Percentiles rank a stretch among this genome's conserved stretches.
These are phyloP conservation scores for Vicia villosa DNA, from an alignment of 306 rosid species.

Conservation along the genomic window DNA sequence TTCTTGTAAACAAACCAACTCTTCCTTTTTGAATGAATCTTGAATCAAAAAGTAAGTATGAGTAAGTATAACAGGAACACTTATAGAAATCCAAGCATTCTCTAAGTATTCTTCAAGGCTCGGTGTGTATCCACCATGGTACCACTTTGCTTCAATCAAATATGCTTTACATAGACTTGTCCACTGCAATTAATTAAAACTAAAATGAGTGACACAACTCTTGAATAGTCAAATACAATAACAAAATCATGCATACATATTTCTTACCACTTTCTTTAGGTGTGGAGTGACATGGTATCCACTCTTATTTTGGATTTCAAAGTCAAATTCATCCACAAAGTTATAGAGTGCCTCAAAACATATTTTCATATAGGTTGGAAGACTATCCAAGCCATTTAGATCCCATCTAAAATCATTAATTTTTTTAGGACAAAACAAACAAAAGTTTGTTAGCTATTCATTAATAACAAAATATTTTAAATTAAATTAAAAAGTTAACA, in stretches of 20 bases:
- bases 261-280: not conserved
- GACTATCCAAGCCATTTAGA: not conserved
- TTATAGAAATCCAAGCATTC: slow-evolving; percentile 1
- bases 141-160: slow-evolving; percentile 25
- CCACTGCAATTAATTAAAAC: slow-evolving; percentile 12
- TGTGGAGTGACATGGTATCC: not conserved
- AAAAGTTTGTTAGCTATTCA: not conserved
- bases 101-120: slow-evolving; percentile 18
- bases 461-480: not conserved
- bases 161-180: slow-evolving; percentile 7
- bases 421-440: no score
- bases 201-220: not conserved
- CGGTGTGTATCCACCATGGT: slow-evolving; percentile 12
- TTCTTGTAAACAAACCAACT: not conserved
- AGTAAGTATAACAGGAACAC: not conserved
- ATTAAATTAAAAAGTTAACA: not conserved
- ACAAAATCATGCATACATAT: no score
- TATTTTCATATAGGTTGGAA: slow-evolving; percentile 10
- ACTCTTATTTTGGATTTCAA: not conserved
- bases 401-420: slow-evolving; percentile 7
- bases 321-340: not conserved
- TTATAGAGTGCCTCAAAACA: not conserved
- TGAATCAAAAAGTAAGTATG: not conserved
- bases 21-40: not conserved
- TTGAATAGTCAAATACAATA: not conserved